Base-by-base conservation (phyloP, 352 stramenopile species). In the Phytophthora idaei region DNA sequence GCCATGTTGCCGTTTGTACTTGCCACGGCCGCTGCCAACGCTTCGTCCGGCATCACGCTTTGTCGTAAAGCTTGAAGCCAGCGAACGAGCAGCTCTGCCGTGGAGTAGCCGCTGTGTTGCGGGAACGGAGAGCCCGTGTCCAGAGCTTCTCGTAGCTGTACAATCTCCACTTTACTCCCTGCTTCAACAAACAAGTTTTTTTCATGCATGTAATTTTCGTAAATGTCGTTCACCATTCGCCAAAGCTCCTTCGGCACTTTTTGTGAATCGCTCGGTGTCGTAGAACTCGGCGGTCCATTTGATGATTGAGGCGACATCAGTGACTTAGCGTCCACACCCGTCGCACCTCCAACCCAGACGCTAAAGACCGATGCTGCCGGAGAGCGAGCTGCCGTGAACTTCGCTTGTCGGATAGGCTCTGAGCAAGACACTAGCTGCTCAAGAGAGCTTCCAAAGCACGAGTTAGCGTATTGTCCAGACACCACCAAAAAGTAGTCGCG, bases 211-310 rank as follows among this genome's bases (percentile, higher is more conserved):
- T 63, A 90, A 53, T 92, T 69, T 45, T 81, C 70, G 46, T 96
- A 97, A 21, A 99, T 89, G 39, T 97, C 95, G 77, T 99, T 98
- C 45, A 99, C 90, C 77, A 99, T 97, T 7, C 96, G 86, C 96
- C 96, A 99, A 11, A 99, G 74, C 71, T 99, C 97, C 72, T 99
- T 99, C 0, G 98, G 98, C 11, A 99, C 89, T 54, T 89, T 89
- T 29, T 93, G 85, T 34, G 71, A 44, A 46, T 62, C 64, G 25
- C 27, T 80, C 5, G 60, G 25, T 25, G 53, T 60, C 37, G 58
- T 64, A 34, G 46, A 42, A 37, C 27, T 63, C 69, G 64, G 61
- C 81, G 83, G 9, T 63, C 48, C 70, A 83, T 74, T 57, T 81
- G 71, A 32, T 60, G 74, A 17, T 82, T 64, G 44, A 2, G 73